These are phyloP conservation scores for Exophiala calicioides DNA, from an alignment of 2,329 filamentous ascomycete genomes.

Conservation along the genomic window DNA sequence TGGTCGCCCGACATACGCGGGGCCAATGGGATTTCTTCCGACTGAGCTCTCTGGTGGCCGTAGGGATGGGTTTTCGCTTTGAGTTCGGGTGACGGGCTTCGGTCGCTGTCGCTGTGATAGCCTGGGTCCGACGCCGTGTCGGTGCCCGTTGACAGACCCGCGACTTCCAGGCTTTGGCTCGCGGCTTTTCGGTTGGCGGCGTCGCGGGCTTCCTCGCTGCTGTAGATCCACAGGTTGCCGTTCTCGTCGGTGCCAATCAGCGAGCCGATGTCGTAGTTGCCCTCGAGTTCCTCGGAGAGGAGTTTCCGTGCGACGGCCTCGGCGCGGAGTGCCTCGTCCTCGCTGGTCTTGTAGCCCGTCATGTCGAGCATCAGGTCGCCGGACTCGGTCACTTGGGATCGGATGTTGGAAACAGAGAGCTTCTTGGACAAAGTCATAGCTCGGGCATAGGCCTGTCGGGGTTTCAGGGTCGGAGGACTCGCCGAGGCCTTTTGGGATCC, in stretches of 20 bases:
- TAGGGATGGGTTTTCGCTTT: slow-evolving; percentile 55
- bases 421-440: slow-evolving; percentile 84
- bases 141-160: no score
- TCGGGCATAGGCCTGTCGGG: slow-evolving; percentile 75
- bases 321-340: slow-evolving; percentile 86
- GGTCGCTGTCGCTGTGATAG: slow-evolving; percentile 84
- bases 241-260: slow-evolving; percentile 93
- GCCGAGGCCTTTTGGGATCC: slow-evolving; percentile 49
- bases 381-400: slow-evolving; percentile 84
- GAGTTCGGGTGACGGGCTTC: slow-evolving; percentile 61
- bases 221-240: slow-evolving; percentile 99
- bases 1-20: slow-evolving; percentile 60
- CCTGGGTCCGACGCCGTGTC: slow-evolving; percentile 90
- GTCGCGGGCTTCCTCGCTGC: slow-evolving; percentile 93
- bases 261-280: slow-evolving; percentile 93
- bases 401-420: slow-evolving; percentile 86
- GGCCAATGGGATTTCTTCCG: slow-evolving; percentile 60
- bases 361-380: slow-evolving; percentile 98
- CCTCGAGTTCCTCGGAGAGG: slow-evolving; percentile 86
- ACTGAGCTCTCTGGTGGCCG: slow-evolving; percentile 58
- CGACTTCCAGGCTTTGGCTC: slow-evolving; percentile 55
- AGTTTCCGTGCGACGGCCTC: slow-evolving; percentile 94
- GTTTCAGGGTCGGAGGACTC: slow-evolving; percentile 74
- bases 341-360: slow-evolving; percentile 92
- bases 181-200: slow-evolving; percentile 69